These are phyloP conservation scores for Wickerhamomyces chaumierensis DNA, from an alignment of 805 yeast genomes.

Conservation along the genomic window DNA sequence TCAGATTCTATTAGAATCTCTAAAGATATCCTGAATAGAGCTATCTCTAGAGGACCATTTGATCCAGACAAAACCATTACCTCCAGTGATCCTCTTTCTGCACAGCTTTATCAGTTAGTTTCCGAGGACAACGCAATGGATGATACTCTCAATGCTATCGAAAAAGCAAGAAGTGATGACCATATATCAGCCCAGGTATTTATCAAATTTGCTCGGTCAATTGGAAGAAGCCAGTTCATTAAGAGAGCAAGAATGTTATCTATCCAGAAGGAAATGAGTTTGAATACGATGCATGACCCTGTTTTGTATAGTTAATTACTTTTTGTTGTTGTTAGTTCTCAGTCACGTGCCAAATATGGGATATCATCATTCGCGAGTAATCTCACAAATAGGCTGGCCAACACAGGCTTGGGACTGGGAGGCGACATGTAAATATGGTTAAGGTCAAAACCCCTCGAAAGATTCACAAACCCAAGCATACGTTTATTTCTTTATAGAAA, in stretches of 20 bases:
- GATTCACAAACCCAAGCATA: too few species aligned
- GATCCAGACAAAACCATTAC: conserved; percentile 32
- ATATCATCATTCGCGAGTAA: too few species aligned
- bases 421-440: too few species aligned
- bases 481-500: too few species aligned
- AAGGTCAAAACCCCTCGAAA: too few species aligned
- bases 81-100: conserved; percentile 41
- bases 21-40: conserved; percentile 20
- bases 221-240: conserved; percentile 56
- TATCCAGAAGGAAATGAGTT: too few species aligned
- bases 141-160: conserved; percentile 52
- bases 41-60: conserved; percentile 20
- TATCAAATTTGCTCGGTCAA: conserved; percentile 27
- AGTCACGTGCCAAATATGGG: too few species aligned
- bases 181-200: conserved; percentile 26
- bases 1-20: conserved; percentile 20
- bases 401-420: too few species aligned
- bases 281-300: too few species aligned
- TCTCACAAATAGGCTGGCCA: too few species aligned
- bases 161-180: conserved; percentile 41
- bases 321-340: too few species aligned
- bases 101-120: conserved; percentile 51
- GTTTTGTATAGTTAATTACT: too few species aligned
- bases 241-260: conserved; percentile 23
- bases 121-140: conserved; percentile 61